Evolutionary conservation across 2,329 filamentous ascomycete species (phyloP).

Genomic region (Nemania sp.): DNA sequence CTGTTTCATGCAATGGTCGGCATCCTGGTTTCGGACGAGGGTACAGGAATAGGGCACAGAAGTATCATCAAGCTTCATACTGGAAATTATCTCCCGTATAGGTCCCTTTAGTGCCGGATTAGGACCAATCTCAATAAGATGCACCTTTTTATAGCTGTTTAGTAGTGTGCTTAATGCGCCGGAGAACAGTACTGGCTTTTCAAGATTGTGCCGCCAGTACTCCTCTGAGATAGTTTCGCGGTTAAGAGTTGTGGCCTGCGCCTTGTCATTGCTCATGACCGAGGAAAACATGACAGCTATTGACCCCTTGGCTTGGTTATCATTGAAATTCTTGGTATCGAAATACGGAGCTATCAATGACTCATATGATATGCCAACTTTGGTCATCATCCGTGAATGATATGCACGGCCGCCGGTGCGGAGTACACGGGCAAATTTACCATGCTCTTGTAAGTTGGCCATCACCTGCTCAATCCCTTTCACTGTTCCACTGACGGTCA

Average conservation of each 20-base stretch:
- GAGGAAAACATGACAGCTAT: conserved; percentile 34
- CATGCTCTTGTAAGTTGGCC: not conserved
- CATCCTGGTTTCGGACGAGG: too few relatives aligned
- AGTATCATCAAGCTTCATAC: too few relatives aligned
- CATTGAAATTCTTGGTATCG: too few relatives aligned
- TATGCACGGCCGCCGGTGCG: conserved; percentile 29
- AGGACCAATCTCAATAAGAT: conserved; percentile 36
- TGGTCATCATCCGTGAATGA: conserved; percentile 34
- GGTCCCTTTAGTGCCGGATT: conserved; percentile 52
- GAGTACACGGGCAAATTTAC: conserved; percentile 15
- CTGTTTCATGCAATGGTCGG: too few relatives aligned
- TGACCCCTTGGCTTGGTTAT: too few relatives aligned
- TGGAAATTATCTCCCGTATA: too few relatives aligned
- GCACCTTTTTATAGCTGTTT: not conserved
- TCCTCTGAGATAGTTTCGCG: too few relatives aligned
- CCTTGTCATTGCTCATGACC: too few relatives aligned
- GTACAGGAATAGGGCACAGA: too few relatives aligned
- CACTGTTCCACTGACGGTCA: conserved; percentile 33
- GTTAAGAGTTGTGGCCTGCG: too few relatives aligned
- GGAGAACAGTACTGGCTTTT: conserved; percentile 31
- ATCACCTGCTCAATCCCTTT: not conserved
- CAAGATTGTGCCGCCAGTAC: conserved; percentile 38
- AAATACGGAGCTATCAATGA: conserved; percentile 7
- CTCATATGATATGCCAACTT: conserved; percentile 36
- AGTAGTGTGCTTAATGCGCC: not conserved